Conservation (phyloP, 2,329 filamentous ascomycete species). For the Cladosporium austrohemisphaericum region DNA sequence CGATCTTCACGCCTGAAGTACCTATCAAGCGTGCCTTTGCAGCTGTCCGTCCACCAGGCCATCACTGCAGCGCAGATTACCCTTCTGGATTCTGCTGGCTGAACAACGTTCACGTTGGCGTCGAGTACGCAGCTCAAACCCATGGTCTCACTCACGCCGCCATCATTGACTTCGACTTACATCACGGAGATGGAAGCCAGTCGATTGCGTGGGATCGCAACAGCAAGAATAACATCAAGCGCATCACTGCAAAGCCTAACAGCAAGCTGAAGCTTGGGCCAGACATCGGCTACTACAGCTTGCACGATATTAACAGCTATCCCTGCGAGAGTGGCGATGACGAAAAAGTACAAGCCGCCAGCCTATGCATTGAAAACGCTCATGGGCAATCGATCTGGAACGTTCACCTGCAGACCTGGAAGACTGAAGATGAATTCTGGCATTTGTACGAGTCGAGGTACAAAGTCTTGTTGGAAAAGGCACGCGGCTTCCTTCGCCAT, state of each 20-base stretch:
- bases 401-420: constrained; percentile 86
- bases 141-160: constrained; percentile 90
- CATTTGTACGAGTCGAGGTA: constrained; percentile 78
- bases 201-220: constrained; percentile 91
- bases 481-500: constrained; percentile 67
- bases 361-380: constrained; percentile 87
- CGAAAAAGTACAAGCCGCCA: constrained; percentile 90
- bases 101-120: constrained; percentile 96
- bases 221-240: constrained; percentile 51
- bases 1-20: constrained; percentile 61
- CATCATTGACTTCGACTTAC: constrained; percentile 87
- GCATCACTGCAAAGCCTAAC: constrained; percentile 28
- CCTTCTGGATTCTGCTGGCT: constrained; percentile 98
- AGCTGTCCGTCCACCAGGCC: constrained; percentile 85
- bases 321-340: constrained; percentile 92
- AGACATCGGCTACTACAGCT: constrained; percentile 84
- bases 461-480: constrained; percentile 71
- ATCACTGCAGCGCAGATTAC: constrained; percentile 85
- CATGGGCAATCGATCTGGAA: constrained; percentile 97
- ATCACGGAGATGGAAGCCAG: constrained; percentile 95
- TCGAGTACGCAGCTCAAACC: constrained; percentile 78
- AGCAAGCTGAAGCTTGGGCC: constrained; percentile 30
- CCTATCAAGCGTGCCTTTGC: constrained; percentile 67
- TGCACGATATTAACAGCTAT: constrained; percentile 98
- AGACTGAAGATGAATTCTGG: constrained; percentile 82